Percentiles rank a stretch among this genome's conserved stretches.
These are phyloP conservation scores for Talaromyces sp. DNA, from an alignment of 2,329 filamentous ascomycete genomes.

Conservation along the genomic window DNA sequence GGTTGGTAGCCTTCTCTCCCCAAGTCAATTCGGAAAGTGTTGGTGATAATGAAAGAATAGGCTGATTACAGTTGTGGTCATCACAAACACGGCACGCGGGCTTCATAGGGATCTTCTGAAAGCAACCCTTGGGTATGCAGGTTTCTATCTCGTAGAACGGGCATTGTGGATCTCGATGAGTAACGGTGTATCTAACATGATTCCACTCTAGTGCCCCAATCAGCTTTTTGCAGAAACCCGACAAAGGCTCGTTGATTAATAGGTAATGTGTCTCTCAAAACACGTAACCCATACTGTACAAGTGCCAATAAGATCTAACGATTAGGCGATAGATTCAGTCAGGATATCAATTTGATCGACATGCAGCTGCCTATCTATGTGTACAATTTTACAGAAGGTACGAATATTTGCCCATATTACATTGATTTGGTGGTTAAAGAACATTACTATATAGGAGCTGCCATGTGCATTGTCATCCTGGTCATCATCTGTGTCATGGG, in stretches of 20 bases:
- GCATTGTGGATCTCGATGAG: not conserved
- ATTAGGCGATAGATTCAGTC: constrained; percentile 25
- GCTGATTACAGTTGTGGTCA: constrained; percentile 13
- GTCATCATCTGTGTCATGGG: constrained; percentile 50
- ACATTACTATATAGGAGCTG: not conserved
- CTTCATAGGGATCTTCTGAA: constrained; percentile 15
- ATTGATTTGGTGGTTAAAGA: not conserved
- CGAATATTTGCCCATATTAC: not conserved
- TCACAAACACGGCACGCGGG: constrained; percentile 8
- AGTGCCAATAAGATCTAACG: not conserved
- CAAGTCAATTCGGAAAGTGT: not conserved
- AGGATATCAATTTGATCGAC: constrained; percentile 5
- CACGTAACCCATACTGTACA: not conserved
- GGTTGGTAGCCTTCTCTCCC: not conserved
- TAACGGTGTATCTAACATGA: not conserved
- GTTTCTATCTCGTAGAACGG: not conserved
- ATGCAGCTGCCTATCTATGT: constrained; percentile 26
- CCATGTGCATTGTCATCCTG: constrained; percentile 44
- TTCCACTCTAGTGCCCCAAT: constrained; percentile 7
- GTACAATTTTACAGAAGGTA: constrained; percentile 7
- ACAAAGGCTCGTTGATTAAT: constrained; percentile 16
- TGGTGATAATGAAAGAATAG: not conserved
- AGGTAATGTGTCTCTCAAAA: not conserved
- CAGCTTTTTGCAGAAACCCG: constrained; percentile 14
- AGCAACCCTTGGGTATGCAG: constrained; percentile 13